A percentile compares a stretch with the other conserved stretches of the same genome.
phyloP scores from a whole-genome alignment of 495 filamentous ascomycete species.

The Penicillium flavigenum region DNA sequence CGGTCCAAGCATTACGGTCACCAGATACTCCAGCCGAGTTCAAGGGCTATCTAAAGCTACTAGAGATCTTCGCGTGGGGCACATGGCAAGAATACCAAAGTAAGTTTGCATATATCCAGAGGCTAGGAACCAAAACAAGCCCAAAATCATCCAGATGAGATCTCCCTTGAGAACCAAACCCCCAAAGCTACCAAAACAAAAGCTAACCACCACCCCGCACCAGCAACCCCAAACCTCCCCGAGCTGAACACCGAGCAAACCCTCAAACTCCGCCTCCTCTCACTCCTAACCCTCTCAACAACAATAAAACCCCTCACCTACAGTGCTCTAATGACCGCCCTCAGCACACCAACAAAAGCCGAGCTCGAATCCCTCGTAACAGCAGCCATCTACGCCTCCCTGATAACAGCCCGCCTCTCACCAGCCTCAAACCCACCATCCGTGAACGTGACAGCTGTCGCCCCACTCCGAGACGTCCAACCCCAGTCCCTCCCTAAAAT shows the following conservation, averaged over 20 bases:
- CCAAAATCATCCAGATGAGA: background rate
- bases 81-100: constrained; percentile 77
- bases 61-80: constrained; percentile 92
- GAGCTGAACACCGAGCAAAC: constrained; percentile 67
- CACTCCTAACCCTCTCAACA: constrained; percentile 73
- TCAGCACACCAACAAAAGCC: constrained; percentile 64
- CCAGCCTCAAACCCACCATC: constrained; percentile 60
- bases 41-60: constrained; percentile 62
- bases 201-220: constrained; percentile 14
- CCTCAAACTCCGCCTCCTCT: constrained; percentile 86
- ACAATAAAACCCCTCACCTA: constrained; percentile 70
- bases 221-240: constrained; percentile 63
- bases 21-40: constrained; percentile 49
- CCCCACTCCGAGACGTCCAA: constrained; percentile 80
- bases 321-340: constrained; percentile 58
- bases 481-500: constrained; percentile 66
- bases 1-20: constrained; percentile 70
- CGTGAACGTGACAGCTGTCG: constrained; percentile 74
- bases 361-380: constrained; percentile 90
- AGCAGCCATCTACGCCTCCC: constrained; percentile 79
- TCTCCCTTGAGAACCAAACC: no score
- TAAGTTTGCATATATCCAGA: constrained; percentile 29
- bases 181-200: background rate
- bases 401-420: constrained; percentile 79
- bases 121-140: background rate